Evolutionary conservation across 2,329 filamentous ascomycete species (phyloP), one percentile per base, ranked within the genome.

Genomic region (Cytospora schulzeri): DNA sequence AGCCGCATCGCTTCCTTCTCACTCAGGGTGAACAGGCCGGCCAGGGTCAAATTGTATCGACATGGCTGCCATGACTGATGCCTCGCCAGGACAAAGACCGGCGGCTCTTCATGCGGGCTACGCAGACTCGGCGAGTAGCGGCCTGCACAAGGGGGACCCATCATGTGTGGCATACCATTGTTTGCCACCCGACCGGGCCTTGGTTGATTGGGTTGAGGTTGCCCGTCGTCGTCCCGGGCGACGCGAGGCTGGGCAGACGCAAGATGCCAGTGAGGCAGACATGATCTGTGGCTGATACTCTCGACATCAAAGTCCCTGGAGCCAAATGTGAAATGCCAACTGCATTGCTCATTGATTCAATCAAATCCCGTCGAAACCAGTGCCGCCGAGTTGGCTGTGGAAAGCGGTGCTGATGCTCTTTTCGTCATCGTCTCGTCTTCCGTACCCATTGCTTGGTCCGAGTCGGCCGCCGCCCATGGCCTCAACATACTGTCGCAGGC

Each of bases 381-480:
- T 66, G 24, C 83, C 81, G 68, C 92, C 93, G 70, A 97, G 88
- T 78, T 98, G 95, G 80, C 93, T 97, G 67, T 94, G 93, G 79
- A 98, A 99, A 57, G 93, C 93, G 60, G 95, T 98, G 73, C 92
- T 97, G 72, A 98, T 88, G 77, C 94, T 98, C 79, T 95, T 92
- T 73, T 95, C 92, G 75, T 98, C 95, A 70, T 99, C 95, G 70
- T 99, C 95, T 60, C 82, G 83, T 71, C 89, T 90, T 60, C 86
- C 88, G 73, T 86, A 92, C 60, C 89, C 87, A 74, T 88, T 91
- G 68, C 85, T 82, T 31, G 82, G 83, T 53, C 87, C 87, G 68
- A 86, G 82, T 57, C 91, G 90, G 12, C 89, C 88, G 66, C 89
- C 90, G 19, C 64, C 61, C 54, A 64, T 60, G 70, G 89, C 92